Conservation (phyloP, 345 rosid species). For the Gossypium mustelinum region DNA sequence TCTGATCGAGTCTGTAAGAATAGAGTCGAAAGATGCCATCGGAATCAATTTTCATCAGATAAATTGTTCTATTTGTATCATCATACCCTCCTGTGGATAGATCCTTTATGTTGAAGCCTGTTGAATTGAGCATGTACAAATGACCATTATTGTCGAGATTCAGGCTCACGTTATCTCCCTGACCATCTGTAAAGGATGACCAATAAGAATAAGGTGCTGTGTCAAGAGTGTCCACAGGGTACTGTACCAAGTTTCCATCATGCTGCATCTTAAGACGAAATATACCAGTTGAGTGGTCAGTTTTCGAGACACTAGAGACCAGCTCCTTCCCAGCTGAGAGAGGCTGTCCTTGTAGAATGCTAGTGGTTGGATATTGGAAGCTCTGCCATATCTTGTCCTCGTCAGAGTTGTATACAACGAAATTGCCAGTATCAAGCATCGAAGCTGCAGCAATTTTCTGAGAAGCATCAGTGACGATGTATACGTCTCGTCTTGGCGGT, state of each 20-base stretch:
- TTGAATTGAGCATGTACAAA: constrained; percentile 1
- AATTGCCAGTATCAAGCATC: constrained; percentile 28
- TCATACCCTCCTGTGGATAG: not conserved
- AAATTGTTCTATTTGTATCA: not conserved
- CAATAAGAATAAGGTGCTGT: constrained; percentile 1
- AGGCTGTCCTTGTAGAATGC: constrained; percentile 30
- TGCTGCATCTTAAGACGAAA: constrained; percentile 29
- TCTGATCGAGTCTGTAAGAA: not conserved
- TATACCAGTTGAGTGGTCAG: constrained; percentile 23
- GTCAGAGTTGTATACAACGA: constrained; percentile 23
- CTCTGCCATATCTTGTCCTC: constrained; percentile 32
- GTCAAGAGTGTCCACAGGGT: constrained; percentile 18
- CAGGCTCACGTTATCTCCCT: constrained; percentile 14
- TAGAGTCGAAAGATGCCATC: constrained; percentile 9
- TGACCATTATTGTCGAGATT: constrained; percentile 14
- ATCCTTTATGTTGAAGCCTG: not conserved
- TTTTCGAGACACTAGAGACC: constrained; percentile 16
- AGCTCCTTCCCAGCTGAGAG: constrained; percentile 20
- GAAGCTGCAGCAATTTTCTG: not conserved
- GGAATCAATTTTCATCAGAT: not conserved
- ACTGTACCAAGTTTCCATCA: constrained; percentile 22
- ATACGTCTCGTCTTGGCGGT: not conserved
- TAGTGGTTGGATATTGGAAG: constrained; percentile 34
- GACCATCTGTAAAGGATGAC: not conserved
- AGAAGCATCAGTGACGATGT: not conserved